Evolutionary conservation across 345 rosid genomes (phyloP).

Genomic region (Populus nigra): DNA sequence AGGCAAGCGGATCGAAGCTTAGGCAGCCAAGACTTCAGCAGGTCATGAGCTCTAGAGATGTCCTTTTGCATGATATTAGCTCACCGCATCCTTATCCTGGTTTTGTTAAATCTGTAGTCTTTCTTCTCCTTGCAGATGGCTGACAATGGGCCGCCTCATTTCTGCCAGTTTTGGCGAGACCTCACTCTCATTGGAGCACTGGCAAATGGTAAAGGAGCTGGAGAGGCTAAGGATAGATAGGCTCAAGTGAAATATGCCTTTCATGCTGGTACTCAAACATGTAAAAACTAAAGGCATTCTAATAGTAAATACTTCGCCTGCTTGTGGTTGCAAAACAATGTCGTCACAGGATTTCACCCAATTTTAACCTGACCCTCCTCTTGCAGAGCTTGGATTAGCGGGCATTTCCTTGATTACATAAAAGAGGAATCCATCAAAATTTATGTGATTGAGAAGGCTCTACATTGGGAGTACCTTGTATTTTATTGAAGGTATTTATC

Average conservation of each 20-base stretch:
- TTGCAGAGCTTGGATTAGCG: too few relatives aligned
- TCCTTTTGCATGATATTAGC: background rate
- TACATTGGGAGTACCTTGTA: too few relatives aligned
- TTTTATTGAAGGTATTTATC: too few relatives aligned
- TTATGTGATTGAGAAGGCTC: too few relatives aligned
- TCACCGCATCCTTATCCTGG: background rate
- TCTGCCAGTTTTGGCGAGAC: slow-evolving; percentile 75
- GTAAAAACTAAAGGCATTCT: too few relatives aligned
- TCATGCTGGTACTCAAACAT: background rate
- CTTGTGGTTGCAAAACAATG: too few relatives aligned
- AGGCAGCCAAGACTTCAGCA: slow-evolving; percentile 78
- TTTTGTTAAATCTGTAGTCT: background rate
- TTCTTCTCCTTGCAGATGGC: slow-evolving; percentile 42
- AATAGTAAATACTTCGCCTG: too few relatives aligned
- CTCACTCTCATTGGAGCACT: slow-evolving; percentile 58
- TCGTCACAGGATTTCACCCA: too few relatives aligned
- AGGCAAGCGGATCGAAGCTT: slow-evolving; percentile 76
- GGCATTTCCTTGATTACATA: too few relatives aligned
- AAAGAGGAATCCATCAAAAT: too few relatives aligned
- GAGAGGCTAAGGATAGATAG: slow-evolving; percentile 81
- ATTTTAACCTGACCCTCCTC: too few relatives aligned
- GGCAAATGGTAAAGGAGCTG: slow-evolving; percentile 83
- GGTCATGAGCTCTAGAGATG: slow-evolving; percentile 31
- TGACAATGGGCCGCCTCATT: slow-evolving; percentile 86
- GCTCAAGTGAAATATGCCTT: slow-evolving; percentile 33